These are phyloP conservation scores for Cnidoscolus chayamansa DNA, from an alignment of 441 rosid species.

Conservation along the genomic window DNA sequence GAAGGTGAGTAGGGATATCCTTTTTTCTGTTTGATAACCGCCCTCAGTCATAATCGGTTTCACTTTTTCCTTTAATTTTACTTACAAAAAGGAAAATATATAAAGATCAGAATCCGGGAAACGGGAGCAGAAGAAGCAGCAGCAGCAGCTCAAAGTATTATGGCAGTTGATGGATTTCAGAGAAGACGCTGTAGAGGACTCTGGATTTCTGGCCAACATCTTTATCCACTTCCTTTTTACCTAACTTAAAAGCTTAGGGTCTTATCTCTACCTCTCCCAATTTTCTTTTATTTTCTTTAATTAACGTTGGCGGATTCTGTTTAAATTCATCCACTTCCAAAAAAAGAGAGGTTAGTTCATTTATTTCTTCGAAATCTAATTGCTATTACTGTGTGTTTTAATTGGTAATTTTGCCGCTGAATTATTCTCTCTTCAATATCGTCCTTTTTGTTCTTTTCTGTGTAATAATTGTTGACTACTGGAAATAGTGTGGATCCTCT, in stretches of 20 bases:
- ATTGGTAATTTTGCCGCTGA: not conserved
- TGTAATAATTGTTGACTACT: not conserved
- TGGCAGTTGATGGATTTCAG: constrained; percentile 34
- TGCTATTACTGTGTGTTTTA: not conserved
- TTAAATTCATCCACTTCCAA: not conserved
- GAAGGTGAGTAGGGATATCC: too few relatives aligned
- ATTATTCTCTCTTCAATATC: too few relatives aligned
- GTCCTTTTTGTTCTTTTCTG: too few relatives aligned
- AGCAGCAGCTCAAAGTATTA: not conserved
- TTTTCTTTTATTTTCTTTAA: too few relatives aligned
- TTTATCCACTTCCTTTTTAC: not conserved
- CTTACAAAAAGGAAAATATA: not conserved
- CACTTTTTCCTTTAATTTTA: not conserved
- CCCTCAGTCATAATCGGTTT: not conserved
- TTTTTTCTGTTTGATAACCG: not conserved
- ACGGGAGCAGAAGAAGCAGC: constrained; percentile 9
- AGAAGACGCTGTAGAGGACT: constrained; percentile 17
- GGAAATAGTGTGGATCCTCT: constrained; percentile 7
- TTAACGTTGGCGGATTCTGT: not conserved
- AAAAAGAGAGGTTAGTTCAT: not conserved
- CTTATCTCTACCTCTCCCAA: too few relatives aligned
- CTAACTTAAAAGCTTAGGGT: too few relatives aligned
- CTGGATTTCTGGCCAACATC: constrained; percentile 21
- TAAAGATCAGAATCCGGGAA: constrained; percentile 22
- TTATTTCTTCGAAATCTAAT: not conserved